Conservation (phyloP, 371 early-diverging fungal genomes). For the Thermomucor indicae-seudaticae region DNA sequence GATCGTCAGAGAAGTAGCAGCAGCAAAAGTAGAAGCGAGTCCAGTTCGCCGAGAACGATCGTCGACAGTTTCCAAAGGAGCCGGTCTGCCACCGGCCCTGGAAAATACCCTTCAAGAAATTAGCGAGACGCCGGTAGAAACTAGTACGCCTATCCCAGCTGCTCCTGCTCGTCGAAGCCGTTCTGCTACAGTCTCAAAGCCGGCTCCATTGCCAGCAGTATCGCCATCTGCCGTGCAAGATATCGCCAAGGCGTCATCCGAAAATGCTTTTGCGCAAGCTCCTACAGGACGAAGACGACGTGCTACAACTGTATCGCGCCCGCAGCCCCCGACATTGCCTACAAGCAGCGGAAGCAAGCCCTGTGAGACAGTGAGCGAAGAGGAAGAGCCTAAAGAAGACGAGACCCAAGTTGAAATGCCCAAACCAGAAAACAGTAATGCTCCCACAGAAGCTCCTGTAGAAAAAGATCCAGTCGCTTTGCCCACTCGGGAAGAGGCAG, state of each 20-base stretch:
- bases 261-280: background rate
- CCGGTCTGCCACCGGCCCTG: too few species aligned
- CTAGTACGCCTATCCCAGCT: background rate
- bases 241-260: background rate
- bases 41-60: too few species aligned
- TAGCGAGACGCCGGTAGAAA: background rate
- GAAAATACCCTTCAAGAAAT: background rate
- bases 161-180: background rate
- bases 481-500: too few species aligned
- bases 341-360: background rate
- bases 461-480: too few species aligned
- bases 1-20: too few species aligned
- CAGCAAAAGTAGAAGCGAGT: too few species aligned
- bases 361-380: constrained; percentile 1
- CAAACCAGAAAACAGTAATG: background rate
- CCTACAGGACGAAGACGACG: constrained; percentile 5
- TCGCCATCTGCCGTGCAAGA: too few species aligned
- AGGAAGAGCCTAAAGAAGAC: background rate
- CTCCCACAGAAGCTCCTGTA: background rate
- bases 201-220: too few species aligned
- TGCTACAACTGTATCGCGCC: constrained; percentile 12
- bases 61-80: too few species aligned
- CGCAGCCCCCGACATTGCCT: background rate
- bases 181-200: background rate
- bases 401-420: background rate